phyloP scores from a whole-genome alignment of 2,329 filamentous ascomycete genomes.

The Monilinia aucupariae region DNA sequence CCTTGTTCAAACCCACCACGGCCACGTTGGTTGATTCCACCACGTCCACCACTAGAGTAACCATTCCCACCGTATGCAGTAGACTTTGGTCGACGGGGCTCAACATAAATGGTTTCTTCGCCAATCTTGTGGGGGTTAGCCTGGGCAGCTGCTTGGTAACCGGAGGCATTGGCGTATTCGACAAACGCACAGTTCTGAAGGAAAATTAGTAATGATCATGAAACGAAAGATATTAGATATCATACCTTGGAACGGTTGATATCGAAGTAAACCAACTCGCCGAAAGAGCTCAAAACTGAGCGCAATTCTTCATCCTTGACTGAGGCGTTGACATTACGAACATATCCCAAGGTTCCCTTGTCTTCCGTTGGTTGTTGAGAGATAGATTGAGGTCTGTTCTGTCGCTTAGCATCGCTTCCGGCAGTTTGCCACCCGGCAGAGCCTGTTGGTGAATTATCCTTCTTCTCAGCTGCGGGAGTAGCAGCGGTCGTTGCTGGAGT shows the following conservation, averaged over 20 bases:
- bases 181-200: conserved; percentile 90
- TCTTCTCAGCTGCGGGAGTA: conserved; percentile 40
- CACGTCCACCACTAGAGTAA: conserved; percentile 56
- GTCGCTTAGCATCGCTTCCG: conserved; percentile 69
- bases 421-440: conserved; percentile 80
- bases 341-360: conserved; percentile 76
- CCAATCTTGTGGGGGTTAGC: conserved; percentile 84
- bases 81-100: conserved; percentile 78
- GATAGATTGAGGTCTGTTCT: conserved; percentile 66
- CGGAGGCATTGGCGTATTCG: conserved; percentile 77
- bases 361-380: conserved; percentile 56
- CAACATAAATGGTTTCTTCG: conserved; percentile 76
- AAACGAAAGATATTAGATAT: conserved; percentile 1
- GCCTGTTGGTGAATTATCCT: conserved; percentile 32
- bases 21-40: conserved; percentile 55
- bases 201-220: conserved; percentile 19
- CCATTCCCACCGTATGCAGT: conserved; percentile 65
- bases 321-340: conserved; percentile 92
- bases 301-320: conserved; percentile 70
- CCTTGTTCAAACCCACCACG: conserved; percentile 61
- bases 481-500: conserved; percentile 40
- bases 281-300: conserved; percentile 64
- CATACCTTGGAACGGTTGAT: conserved; percentile 79
- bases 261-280: conserved; percentile 67
- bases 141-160: conserved; percentile 74